Evolutionary conservation across 805 yeast species (phyloP).

Genomic region (Lipomyces sp.): DNA sequence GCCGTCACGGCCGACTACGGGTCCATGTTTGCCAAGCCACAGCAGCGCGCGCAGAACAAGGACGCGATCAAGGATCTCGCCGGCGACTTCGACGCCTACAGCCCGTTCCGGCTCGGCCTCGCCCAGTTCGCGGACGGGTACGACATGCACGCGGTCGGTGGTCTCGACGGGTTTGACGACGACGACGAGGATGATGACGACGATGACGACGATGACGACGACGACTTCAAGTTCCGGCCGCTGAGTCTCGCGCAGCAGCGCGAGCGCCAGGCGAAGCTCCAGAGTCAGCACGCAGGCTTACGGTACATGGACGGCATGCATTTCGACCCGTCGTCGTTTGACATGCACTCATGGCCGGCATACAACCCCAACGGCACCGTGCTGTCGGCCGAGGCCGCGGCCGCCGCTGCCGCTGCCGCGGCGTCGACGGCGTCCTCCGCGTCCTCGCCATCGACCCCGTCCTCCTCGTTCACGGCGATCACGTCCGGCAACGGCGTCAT

Average conservation of each 20-base stretch:
- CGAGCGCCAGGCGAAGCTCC: background rate
- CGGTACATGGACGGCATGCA: background rate
- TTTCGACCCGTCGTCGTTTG: background rate
- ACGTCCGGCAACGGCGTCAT: background rate
- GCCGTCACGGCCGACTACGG: too few relatives aligned
- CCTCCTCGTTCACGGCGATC: constrained; percentile 13
- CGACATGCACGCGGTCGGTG: background rate
- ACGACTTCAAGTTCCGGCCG: constrained; percentile 13
- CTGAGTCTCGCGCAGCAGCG: constrained; percentile 13
- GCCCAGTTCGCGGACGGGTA: too few relatives aligned
- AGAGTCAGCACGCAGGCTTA: background rate
- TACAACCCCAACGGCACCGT: background rate
- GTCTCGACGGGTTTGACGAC: constrained; percentile 3
- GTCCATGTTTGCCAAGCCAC: too few relatives aligned
- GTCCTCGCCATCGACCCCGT: constrained; percentile 19
- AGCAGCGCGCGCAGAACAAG: too few relatives aligned
- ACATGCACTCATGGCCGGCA: background rate
- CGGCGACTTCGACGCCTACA: background rate
- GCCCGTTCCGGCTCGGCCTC: background rate
- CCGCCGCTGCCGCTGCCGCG: background rate
- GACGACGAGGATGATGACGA: background rate
- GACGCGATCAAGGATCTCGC: background rate
- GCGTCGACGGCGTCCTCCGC: constrained; percentile 13
- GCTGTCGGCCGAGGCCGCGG: background rate
- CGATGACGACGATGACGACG: constrained; percentile 8